Percentiles rank a stretch among this genome's conserved stretches.
Conservation (phyloP, 495 filamentous ascomycete species). For the Xylaria grammica region DNA sequence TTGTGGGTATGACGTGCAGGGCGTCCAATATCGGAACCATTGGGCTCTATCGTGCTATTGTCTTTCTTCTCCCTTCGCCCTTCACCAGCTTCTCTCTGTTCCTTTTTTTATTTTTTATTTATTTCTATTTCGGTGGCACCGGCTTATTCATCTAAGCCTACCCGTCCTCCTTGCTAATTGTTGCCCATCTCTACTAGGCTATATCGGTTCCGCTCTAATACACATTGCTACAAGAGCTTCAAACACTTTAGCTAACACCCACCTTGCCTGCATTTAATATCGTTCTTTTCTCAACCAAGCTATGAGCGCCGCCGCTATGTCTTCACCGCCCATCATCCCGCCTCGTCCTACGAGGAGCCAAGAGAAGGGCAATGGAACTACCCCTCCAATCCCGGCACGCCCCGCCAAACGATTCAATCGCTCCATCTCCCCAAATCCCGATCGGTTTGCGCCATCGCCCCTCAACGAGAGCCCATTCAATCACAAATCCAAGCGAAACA, state of each 20-base stretch:
- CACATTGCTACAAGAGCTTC: constrained; percentile 25
- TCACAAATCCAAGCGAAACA: constrained; percentile 43
- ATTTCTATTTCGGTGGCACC: not conserved
- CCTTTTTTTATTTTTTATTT: not conserved
- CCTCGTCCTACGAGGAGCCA: constrained; percentile 64
- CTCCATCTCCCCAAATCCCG: constrained; percentile 75
- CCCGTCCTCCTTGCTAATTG: constrained; percentile 5
- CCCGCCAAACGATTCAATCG: constrained; percentile 71
- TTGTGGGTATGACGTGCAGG: not conserved
- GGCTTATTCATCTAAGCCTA: constrained; percentile 2
- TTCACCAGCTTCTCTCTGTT: not conserved
- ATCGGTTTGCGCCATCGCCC: constrained; percentile 83
- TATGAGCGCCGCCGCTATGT: constrained; percentile 57
- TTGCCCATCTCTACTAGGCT: constrained; percentile 23
- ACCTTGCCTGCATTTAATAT: constrained; percentile 14
- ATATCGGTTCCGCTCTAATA: constrained; percentile 23
- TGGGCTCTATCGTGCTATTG: not conserved
- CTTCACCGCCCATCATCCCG: constrained; percentile 63
- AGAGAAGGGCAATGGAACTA: constrained; percentile 40
- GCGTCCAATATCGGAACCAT: not conserved
- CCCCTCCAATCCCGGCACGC: constrained; percentile 72
- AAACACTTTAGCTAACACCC: constrained; percentile 33
- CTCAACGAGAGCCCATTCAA: constrained; percentile 66
- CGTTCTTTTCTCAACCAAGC: constrained; percentile 12
- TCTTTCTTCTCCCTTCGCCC: too few relatives aligned